phyloP scores from a whole-genome alignment of 73 alveolate species.

The Paraurostyla sp. region DNA sequence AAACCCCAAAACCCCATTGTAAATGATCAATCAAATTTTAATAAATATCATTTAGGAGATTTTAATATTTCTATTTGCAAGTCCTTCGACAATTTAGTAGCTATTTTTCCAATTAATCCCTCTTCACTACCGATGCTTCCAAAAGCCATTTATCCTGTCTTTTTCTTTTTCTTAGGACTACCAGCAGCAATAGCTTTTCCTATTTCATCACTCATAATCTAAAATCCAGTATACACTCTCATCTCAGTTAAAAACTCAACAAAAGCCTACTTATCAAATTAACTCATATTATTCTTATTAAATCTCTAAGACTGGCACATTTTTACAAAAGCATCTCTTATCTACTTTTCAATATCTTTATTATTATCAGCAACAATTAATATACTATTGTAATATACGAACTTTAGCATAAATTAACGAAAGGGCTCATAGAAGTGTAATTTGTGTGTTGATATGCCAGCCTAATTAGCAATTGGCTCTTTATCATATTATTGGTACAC shows the following conservation, averaged over 20 bases:
- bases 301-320: neutral
- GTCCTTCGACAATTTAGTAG: too few species aligned
- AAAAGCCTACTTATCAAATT: neutral
- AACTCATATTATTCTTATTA: neutral
- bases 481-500: neutral
- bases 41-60: too few species aligned
- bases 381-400: neutral
- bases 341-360: neutral
- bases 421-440: neutral
- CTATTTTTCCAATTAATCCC: too few species aligned
- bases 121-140: too few species aligned
- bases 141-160: too few species aligned
- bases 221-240: slow-evolving; percentile 25
- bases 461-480: neutral
- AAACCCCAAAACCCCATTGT: too few species aligned
- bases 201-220: neutral
- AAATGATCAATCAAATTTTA: too few species aligned
- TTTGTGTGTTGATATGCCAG: neutral
- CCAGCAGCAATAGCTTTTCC: too few species aligned
- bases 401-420: neutral
- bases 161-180: too few species aligned
- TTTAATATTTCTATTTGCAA: too few species aligned
- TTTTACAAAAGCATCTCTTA: neutral
- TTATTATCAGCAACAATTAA: neutral
- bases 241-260: neutral